Evolutionary conservation across 805 yeast species (phyloP).

Genomic region (Candida ovalis): DNA sequence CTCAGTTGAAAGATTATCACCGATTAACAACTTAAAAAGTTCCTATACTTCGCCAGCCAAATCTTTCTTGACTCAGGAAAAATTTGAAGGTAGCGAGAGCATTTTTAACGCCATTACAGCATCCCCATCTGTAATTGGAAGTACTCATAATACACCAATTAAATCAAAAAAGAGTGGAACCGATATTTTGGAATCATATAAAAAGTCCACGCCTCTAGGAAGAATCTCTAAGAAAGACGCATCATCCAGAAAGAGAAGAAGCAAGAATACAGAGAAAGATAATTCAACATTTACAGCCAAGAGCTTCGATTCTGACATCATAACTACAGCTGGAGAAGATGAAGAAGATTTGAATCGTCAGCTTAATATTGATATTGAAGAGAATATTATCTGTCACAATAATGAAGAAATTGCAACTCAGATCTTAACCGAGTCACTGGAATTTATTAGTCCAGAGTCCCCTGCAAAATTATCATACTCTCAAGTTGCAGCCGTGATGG

Average conservation of each 20-base stretch:
- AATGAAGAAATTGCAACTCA: neutral
- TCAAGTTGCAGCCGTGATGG: neutral
- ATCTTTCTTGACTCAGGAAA: slow-evolving; percentile 20
- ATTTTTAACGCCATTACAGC: slow-evolving; percentile 9
- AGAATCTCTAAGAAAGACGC: slow-evolving; percentile 8
- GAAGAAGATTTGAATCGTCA: neutral
- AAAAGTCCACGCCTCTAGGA: slow-evolving; percentile 18
- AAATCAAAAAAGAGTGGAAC: slow-evolving; percentile 5
- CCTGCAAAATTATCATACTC: neutral
- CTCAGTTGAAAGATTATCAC: slow-evolving; percentile 14
- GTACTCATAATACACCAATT: slow-evolving; percentile 9
- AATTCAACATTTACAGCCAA: neutral
- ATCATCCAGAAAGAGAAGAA: neutral
- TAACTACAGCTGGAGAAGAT: neutral
- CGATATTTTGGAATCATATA: slow-evolving; percentile 13
- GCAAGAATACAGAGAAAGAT: slow-evolving; percentile 1
- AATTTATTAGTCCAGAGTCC: neutral
- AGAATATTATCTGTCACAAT: neutral
- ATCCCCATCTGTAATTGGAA: slow-evolving; percentile 5
- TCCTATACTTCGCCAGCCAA: slow-evolving; percentile 6
- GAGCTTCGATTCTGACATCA: neutral
- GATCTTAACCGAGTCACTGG: neutral
- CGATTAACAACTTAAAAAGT: neutral
- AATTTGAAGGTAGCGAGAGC: slow-evolving; percentile 21
- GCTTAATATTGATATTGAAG: neutral